These are phyloP conservation scores for Paraphoma chrysanthemicola DNA, from an alignment of 2,329 filamentous ascomycete species.

Conservation along the genomic window DNA sequence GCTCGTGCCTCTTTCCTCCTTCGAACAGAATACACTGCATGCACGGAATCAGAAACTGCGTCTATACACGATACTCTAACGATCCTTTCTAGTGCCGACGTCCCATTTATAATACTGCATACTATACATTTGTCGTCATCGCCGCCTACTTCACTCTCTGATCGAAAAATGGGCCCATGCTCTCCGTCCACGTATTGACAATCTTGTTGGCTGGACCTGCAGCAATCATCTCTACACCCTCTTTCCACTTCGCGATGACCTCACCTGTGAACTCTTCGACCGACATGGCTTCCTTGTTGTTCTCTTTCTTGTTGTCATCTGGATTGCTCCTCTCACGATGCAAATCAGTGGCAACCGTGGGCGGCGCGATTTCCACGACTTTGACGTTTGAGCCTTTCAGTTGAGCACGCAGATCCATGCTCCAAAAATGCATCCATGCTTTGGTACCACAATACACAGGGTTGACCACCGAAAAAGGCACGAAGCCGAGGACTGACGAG, in stretches of 20 bases:
- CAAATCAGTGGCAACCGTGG: constrained; percentile 61
- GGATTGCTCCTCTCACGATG: constrained; percentile 64
- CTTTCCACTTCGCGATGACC: constrained; percentile 54
- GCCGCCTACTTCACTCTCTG: constrained; percentile 16
- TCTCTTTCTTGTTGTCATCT: constrained; percentile 65
- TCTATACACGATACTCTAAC: neutral
- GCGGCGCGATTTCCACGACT: constrained; percentile 64
- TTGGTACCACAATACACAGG: constrained; percentile 68
- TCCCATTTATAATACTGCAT: too few species aligned
- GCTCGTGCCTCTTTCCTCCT: neutral
- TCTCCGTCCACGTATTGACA: constrained; percentile 53
- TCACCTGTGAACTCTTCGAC: constrained; percentile 64
- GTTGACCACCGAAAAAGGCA: constrained; percentile 62
- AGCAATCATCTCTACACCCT: constrained; percentile 57
- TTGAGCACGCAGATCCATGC: constrained; percentile 62
- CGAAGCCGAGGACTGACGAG: constrained; percentile 60
- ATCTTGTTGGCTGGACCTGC: constrained; percentile 54
- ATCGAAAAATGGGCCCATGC: constrained; percentile 46
- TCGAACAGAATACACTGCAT: too few species aligned
- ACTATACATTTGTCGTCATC: neutral
- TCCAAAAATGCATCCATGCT: constrained; percentile 65
- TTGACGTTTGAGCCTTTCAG: constrained; percentile 53
- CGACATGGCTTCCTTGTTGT: constrained; percentile 57
- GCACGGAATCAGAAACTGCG: too few species aligned
- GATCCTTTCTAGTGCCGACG: too few species aligned